phyloP scores from a whole-genome alignment of 176 grass and related monocot species.

The Otatea glauca region DNA sequence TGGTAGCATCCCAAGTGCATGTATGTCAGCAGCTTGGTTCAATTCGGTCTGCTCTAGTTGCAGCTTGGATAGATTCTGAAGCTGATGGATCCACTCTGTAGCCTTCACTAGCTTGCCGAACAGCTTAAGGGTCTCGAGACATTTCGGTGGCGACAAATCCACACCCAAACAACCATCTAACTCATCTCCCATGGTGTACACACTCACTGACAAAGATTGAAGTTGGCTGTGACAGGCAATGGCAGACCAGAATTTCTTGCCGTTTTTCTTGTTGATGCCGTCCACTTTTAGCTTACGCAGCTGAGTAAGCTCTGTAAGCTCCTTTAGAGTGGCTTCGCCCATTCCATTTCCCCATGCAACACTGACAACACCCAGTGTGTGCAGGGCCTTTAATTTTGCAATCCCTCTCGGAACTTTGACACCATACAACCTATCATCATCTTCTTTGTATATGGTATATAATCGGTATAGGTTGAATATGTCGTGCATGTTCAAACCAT shows the following conservation, averaged over 20 bases:
- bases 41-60: fast-evolving
- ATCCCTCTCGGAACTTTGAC: background rate
- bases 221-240: background rate
- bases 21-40: background rate
- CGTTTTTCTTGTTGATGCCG: background rate
- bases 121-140: background rate
- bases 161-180: background rate
- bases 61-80: constrained; percentile 12
- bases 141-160: background rate
- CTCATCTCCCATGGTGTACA: too few relatives aligned
- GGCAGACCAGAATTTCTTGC: background rate
- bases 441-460: fast-evolving
- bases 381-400: background rate
- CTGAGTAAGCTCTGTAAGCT: background rate
- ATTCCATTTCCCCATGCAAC: background rate
- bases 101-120: fast-evolving
- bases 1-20: background rate
- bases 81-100: background rate
- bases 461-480: background rate
- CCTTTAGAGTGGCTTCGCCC: background rate
- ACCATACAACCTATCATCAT: background rate
- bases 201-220: background rate
- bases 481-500: background rate
- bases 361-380: background rate
- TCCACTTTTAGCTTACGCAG: background rate